Percentiles rank a stretch among this genome's conserved stretches.
phyloP scores from a whole-genome alignment of 768 basidiomycete species.

The Suillus subluteus region DNA sequence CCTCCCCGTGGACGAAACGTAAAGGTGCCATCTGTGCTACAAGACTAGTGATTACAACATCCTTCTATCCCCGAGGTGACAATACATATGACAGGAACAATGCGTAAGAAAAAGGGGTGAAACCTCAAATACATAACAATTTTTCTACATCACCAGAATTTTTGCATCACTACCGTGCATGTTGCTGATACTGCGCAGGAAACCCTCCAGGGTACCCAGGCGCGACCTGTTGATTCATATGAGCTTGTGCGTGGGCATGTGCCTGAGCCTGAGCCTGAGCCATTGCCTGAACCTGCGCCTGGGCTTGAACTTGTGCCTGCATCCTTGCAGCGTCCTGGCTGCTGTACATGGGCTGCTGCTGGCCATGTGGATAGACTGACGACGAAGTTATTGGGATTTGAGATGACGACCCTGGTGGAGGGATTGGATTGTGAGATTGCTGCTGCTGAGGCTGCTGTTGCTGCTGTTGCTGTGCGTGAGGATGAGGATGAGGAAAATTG shows the following conservation, averaged over 20 bases:
- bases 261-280: constrained; percentile 40
- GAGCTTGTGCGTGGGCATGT: constrained; percentile 22
- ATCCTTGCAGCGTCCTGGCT: constrained; percentile 37
- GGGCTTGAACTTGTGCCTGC: constrained; percentile 49
- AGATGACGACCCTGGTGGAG: constrained; percentile 30
- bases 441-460: constrained; percentile 47
- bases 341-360: constrained; percentile 37
- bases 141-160: neutral
- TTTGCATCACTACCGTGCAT: constrained; percentile 27
- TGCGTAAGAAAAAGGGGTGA: neutral
- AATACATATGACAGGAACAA: constrained; percentile 6
- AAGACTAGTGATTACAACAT: constrained; percentile 9
- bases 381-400: neutral
- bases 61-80: neutral
- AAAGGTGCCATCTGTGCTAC: neutral
- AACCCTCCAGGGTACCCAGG: constrained; percentile 34
- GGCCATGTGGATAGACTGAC: constrained; percentile 31
- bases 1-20: neutral
- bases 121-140: neutral
- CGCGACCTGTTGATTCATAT: constrained; percentile 31
- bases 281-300: constrained; percentile 45
- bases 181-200: constrained; percentile 35
- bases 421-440: constrained; percentile 40
- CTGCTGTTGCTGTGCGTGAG: constrained; percentile 51
- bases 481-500: constrained; percentile 68